Evolutionary conservation across 1,284 basidiomycete genomes (phyloP), one percentile per base, ranked within the genome.

Genomic region (Neolentinus lepideus): DNA sequence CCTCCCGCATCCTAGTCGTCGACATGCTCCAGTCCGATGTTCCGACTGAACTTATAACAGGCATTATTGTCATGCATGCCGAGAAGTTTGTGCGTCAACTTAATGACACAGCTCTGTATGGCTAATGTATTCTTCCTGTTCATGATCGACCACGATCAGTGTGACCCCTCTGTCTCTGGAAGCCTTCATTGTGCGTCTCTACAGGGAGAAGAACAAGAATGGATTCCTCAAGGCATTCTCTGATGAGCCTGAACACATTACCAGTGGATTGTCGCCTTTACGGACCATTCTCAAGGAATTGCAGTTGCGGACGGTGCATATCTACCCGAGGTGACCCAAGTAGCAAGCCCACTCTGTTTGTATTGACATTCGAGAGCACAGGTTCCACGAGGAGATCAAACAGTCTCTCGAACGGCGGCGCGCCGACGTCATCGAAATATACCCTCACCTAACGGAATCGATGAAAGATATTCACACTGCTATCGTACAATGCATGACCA

Each of bases 211-310:
- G 70, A 98, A 98, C 70, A 75, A 81, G 69, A 80, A 78, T 3
- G 96, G 95, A 1, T 99, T 98, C 69, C 73, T 98, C 60, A 98
- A 99, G 70, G 97, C 94, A 0, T 98, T 99, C 67, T 94, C 94
- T 0, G 96, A 98, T 68, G 88, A 98, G 63, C 94, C 96, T 0
- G 96, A 99, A 67, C 84, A 89, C 58, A 97, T 99, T 59, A 94
- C 90, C 0, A 91, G 86, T 61, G 95, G 95, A 0, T 73, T 98
- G 65, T 93, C 90, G 1, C 95, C 96, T 0, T 74, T 99, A 19
- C 90, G 90, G 64, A 94, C 89, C 51, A 91, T 97, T 58, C 85
- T 99, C 78, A 91, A 94, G 60, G 94, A 97, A 67, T 79, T 99
- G 2, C 92, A 93, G 61, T 76, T 99, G 55, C 83, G 90, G 24